Evolutionary conservation across 148 eudicot species (phyloP).

Genomic region (Tetragonia tetragonoides): DNA sequence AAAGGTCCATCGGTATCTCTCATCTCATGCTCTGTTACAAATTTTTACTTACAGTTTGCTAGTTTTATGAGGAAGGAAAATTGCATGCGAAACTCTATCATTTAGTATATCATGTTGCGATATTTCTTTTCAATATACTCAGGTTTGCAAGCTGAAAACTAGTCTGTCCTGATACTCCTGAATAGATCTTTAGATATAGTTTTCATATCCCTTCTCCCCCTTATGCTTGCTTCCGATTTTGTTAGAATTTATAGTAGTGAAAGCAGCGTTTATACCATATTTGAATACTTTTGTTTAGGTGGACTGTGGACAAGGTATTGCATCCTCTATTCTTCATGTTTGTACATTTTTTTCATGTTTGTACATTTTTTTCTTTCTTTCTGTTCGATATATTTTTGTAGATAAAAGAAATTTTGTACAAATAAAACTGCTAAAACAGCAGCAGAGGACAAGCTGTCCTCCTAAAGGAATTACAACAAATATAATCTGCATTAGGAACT

Average conservation of each 20-base stretch:
- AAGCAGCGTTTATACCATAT: background rate
- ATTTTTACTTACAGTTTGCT: constrained; percentile 7
- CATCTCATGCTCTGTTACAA: constrained; percentile 20
- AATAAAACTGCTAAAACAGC: no score
- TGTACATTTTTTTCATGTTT: background rate
- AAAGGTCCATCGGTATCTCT: constrained; percentile 74
- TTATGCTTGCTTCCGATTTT: background rate
- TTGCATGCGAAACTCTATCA: constrained; percentile 10
- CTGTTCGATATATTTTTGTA: background rate
- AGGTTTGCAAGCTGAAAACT: background rate
- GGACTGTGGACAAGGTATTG: background rate
- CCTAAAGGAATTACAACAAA: no score
- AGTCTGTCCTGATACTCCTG: background rate
- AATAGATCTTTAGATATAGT: background rate
- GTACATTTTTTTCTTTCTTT: background rate
- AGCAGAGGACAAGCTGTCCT: no score
- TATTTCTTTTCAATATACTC: background rate
- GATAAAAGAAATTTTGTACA: no score
- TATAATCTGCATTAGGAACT: background rate
- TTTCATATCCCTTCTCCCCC: background rate
- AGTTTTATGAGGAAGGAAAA: constrained; percentile 1
- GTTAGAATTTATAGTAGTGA: background rate
- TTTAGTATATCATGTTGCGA: background rate
- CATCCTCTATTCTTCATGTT: background rate
- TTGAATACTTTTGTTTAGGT: background rate